Evolutionary conservation across 1,139 yeast genomes (phyloP).

Genomic region (Schwanniomyces etchellsii): DNA sequence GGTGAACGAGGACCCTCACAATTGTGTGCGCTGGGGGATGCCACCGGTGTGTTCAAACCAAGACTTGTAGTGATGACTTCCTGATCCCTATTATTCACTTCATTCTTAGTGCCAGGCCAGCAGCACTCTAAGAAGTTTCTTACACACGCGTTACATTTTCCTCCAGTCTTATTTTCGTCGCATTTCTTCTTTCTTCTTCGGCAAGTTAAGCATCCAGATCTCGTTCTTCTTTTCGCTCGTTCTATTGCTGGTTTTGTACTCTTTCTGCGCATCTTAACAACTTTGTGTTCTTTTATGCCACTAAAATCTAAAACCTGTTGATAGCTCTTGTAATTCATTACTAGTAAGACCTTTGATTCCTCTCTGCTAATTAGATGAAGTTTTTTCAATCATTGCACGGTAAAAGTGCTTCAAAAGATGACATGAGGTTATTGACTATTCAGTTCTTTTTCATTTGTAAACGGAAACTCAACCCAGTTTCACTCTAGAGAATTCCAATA

Average conservation of each 20-base stretch:
- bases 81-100: not conserved
- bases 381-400: not conserved
- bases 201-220: constrained; percentile 41
- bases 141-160: constrained; percentile 44
- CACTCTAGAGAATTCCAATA: too few species aligned
- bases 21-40: too few species aligned
- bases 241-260: constrained; percentile 6
- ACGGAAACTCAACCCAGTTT: too few species aligned
- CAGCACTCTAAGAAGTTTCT: constrained; percentile 43
- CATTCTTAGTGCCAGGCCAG: constrained; percentile 24
- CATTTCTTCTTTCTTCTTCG: constrained; percentile 45
- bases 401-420: not conserved
- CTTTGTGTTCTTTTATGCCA: constrained; percentile 14
- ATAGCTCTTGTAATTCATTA: constrained; percentile 30
- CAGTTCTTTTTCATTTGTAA: too few species aligned
- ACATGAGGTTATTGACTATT: too few species aligned
- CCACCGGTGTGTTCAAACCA: not conserved
- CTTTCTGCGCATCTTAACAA: constrained; percentile 8
- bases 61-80: not conserved
- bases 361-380: not conserved
- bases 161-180: constrained; percentile 37
- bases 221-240: constrained; percentile 24
- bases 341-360: constrained; percentile 3
- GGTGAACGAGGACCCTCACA: too few species aligned
- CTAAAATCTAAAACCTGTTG: constrained; percentile 39